Conservation (phyloP, 2,329 filamentous ascomycete species). For the Fusarium verrucosum region DNA sequence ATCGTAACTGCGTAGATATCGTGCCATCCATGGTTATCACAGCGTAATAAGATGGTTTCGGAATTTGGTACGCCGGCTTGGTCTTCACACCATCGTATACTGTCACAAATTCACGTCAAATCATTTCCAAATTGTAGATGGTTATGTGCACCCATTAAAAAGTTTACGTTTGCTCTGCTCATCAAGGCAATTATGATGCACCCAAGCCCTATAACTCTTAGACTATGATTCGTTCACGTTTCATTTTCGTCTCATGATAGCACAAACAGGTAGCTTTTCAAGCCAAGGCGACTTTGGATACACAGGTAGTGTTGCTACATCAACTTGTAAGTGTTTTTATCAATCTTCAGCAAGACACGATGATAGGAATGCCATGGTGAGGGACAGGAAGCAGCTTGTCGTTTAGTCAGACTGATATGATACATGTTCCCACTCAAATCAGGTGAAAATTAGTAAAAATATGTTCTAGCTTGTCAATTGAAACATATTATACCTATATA, state of each 20-base stretch:
- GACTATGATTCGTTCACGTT: not conserved
- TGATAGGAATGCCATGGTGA: not conserved
- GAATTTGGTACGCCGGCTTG: slow-evolving; percentile 1
- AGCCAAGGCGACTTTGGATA: not conserved
- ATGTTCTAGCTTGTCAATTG: not conserved
- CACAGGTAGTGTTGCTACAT: not conserved
- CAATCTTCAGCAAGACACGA: not conserved
- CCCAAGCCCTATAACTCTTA: not conserved
- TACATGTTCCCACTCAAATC: not conserved
- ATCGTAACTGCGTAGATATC: not conserved
- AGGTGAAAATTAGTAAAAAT: not conserved
- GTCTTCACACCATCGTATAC: not conserved
- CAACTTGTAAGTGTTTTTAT: not conserved
- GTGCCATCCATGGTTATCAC: not conserved
- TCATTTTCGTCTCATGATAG: not conserved
- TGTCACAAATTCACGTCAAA: not conserved
- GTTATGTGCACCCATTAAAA: not conserved
- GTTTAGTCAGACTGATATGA: not conserved
- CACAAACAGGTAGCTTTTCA: not conserved
- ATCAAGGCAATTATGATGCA: not conserved
- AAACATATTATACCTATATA: not conserved
- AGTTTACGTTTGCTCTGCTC: not conserved
- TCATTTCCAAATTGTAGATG: not conserved
- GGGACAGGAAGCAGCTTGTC: not conserved
- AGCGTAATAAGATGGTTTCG: slow-evolving; percentile 11